Evolutionary conservation across 805 yeast species (phyloP).

Genomic region (Barnettozyma sucrosica): DNA sequence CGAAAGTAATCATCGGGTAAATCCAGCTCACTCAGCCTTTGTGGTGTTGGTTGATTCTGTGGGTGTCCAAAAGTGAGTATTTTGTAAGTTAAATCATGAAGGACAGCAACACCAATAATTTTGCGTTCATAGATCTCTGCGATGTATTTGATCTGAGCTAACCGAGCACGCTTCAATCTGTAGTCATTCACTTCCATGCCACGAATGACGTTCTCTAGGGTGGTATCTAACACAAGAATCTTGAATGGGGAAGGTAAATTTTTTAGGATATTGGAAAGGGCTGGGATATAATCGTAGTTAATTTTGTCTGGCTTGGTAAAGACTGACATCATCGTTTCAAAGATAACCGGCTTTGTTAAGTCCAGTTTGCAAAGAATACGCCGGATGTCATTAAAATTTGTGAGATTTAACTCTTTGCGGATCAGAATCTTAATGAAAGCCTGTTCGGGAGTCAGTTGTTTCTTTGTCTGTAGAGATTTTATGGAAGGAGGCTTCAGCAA

Average conservation of each 20-base stretch:
- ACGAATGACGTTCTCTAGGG: conserved; percentile 55
- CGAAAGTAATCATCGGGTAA: conserved; percentile 66
- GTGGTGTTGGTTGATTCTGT: conserved; percentile 48
- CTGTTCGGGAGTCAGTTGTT: conserved; percentile 37
- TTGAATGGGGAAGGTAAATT: conserved; percentile 36
- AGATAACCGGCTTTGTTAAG: conserved; percentile 37
- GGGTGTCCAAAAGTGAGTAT: conserved; percentile 64
- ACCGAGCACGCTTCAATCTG: conserved; percentile 50
- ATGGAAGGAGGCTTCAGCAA: conserved; percentile 51
- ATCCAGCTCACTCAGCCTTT: conserved; percentile 42
- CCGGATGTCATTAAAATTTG: conserved; percentile 31
- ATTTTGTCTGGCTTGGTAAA: conserved; percentile 59
- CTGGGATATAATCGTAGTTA: conserved; percentile 47
- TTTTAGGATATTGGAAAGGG: conserved; percentile 44
- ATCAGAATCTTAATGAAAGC: conserved; percentile 45
- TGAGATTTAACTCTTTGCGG: conserved; percentile 41
- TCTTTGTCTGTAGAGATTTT: conserved; percentile 27
- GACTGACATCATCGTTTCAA: conserved; percentile 30
- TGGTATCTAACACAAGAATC: conserved; percentile 48
- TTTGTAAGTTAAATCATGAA: conserved; percentile 48
- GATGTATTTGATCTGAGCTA: conserved; percentile 56
- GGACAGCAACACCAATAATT: conserved; percentile 39
- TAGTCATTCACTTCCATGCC: conserved; percentile 65
- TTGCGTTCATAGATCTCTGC: conserved; percentile 48
- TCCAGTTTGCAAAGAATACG: conserved; percentile 39